These are phyloP conservation scores for Anisodus tanguticus DNA, from an alignment of 257 asterid species.

Conservation along the genomic window DNA sequence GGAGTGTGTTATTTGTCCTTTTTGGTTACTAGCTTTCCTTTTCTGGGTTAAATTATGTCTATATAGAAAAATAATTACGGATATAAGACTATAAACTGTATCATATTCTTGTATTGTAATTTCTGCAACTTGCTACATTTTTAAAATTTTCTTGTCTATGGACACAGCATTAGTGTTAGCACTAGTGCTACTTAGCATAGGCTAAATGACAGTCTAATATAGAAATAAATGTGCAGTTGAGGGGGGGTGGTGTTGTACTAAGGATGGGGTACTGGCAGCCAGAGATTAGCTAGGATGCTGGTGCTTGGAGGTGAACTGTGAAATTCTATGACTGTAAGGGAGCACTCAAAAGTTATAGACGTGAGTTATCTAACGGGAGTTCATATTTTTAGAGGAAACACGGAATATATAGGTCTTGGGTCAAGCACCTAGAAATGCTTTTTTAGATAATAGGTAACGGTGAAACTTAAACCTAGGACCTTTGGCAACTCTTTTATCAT, in stretches of 20 bases:
- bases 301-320: neutral
- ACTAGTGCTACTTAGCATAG: neutral
- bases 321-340: neutral
- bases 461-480: neutral
- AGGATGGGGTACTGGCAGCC: neutral
- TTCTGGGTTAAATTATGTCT: neutral
- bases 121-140: neutral
- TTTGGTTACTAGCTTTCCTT: neutral
- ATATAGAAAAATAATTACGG: neutral
- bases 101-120: neutral
- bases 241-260: neutral
- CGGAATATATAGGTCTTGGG: neutral
- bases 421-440: neutral
- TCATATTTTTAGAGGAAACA: neutral
- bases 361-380: neutral
- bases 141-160: neutral
- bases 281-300: neutral
- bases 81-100: neutral
- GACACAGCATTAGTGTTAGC: neutral
- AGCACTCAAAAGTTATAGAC: neutral
- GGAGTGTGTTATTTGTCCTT: neutral
- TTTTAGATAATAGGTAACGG: neutral
- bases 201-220: neutral
- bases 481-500: neutral
- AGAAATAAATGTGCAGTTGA: neutral